Evolutionary conservation across 1,284 basidiomycete species (phyloP).

Genomic region (Sporisorium scitamineum): DNA sequence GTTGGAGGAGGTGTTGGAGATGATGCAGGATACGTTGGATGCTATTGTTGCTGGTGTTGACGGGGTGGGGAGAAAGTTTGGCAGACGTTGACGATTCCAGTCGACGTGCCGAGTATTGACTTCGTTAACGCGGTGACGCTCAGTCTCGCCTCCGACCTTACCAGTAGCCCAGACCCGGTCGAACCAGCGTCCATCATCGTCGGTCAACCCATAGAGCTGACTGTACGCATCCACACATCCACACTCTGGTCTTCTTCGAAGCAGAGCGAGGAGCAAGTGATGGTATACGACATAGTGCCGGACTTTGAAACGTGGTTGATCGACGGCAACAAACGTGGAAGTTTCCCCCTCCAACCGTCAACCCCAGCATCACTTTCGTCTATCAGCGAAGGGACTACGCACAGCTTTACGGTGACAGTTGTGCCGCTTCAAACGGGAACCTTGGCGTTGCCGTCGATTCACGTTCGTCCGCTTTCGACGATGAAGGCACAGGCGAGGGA

Average conservation of each 20-base stretch:
- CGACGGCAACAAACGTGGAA: slow-evolving; percentile 53
- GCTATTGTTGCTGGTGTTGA: background rate
- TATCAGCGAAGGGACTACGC: background rate
- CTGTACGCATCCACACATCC: slow-evolving; percentile 31
- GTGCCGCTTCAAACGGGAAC: slow-evolving; percentile 51
- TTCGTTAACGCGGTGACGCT: slow-evolving; percentile 51
- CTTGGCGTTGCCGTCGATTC: slow-evolving; percentile 6
- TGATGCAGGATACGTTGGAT: slow-evolving; percentile 9
- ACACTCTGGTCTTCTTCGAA: slow-evolving; percentile 20
- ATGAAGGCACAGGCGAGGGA: background rate
- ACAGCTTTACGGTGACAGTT: slow-evolving; percentile 35
- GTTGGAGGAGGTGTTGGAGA: background rate
- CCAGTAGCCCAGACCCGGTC: background rate
- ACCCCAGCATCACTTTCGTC: background rate
- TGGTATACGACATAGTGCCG: slow-evolving; percentile 57
- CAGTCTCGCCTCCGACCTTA: background rate
- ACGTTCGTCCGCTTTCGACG: slow-evolving; percentile 9
- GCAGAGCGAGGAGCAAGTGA: slow-evolving; percentile 7
- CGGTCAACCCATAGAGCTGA: slow-evolving; percentile 40
- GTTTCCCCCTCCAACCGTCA: slow-evolving; percentile 9
- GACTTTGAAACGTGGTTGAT: slow-evolving; percentile 63
- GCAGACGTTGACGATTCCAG: slow-evolving; percentile 53
- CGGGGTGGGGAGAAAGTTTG: slow-evolving; percentile 17
- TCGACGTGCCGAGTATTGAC: slow-evolving; percentile 51
- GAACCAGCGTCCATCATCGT: slow-evolving; percentile 27